phyloP scores from a whole-genome alignment of 176 grass and related monocot species.

The Carex scoparia region DNA sequence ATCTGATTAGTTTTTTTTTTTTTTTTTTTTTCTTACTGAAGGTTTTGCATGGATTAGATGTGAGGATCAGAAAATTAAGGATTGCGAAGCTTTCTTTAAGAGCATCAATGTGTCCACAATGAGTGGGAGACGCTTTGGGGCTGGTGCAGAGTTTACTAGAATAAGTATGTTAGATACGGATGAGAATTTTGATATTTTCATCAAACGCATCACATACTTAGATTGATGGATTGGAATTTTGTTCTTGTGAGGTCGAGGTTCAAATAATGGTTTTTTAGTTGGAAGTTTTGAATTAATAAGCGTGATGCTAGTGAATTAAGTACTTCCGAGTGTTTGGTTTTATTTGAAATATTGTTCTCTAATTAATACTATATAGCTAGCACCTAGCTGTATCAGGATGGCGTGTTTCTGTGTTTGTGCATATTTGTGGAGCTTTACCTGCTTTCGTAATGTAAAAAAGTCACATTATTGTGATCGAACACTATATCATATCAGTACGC shows the following conservation, averaged over 20 bases:
- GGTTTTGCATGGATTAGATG: conserved; percentile 26
- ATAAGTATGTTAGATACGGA: conserved; percentile 22
- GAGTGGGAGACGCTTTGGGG: conserved; percentile 15
- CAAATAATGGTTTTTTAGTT: neutral
- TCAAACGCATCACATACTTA: neutral
- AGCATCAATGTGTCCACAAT: neutral
- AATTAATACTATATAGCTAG: too few relatives aligned
- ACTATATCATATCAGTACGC: too few relatives aligned
- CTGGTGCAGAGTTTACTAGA: neutral
- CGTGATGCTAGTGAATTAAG: too few relatives aligned
- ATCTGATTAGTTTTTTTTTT: neutral
- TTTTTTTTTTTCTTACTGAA: neutral
- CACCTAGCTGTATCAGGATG: too few relatives aligned
- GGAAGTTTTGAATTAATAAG: neutral
- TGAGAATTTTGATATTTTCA: too few relatives aligned
- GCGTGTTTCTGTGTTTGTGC: too few relatives aligned
- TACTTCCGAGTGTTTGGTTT: too few relatives aligned
- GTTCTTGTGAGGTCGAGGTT: neutral
- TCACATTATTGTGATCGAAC: too few relatives aligned
- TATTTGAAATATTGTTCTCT: too few relatives aligned
- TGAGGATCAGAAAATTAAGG: conserved; percentile 12
- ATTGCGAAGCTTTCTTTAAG: conserved; percentile 19
- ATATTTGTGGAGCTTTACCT: too few relatives aligned
- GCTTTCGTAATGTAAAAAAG: too few relatives aligned
- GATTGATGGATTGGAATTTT: neutral